Evolutionary conservation across 2,329 filamentous ascomycete species (phyloP).

Genomic region (Trichoderma endophyticum): DNA sequence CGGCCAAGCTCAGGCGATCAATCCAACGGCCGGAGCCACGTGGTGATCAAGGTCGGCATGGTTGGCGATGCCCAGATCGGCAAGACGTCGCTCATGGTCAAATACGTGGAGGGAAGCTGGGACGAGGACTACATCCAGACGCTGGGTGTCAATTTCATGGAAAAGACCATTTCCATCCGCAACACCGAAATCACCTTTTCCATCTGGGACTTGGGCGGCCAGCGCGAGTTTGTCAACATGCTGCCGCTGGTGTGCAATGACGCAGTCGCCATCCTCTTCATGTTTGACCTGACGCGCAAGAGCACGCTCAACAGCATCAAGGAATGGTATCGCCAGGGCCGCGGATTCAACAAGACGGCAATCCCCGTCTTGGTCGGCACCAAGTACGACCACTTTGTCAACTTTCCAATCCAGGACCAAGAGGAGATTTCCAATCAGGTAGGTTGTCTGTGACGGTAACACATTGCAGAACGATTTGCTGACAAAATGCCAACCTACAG

Average conservation of each 20-base stretch:
- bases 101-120: conserved; percentile 99
- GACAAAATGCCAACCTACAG: conserved; percentile 43
- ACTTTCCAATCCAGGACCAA: conserved; percentile 94
- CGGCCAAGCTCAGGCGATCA: conserved; percentile 39
- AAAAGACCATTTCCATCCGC: conserved; percentile 98
- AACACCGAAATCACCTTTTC: conserved; percentile 99
- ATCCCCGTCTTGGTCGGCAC: conserved; percentile 96
- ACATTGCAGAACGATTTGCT: background rate
- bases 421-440: conserved; percentile 98
- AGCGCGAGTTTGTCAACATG: conserved; percentile 99
- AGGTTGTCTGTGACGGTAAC: conserved; percentile 22
- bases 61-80: conserved; percentile 98
- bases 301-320: conserved; percentile 99
- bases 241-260: conserved; percentile 98
- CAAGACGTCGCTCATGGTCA: conserved; percentile 99
- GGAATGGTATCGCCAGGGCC: conserved; percentile 97
- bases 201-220: conserved; percentile 97
- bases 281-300: conserved; percentile 98
- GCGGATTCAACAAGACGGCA: conserved; percentile 99
- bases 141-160: conserved; percentile 98
- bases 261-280: conserved; percentile 96
- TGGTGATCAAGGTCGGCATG: conserved; percentile 99
- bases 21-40: conserved; percentile 60
- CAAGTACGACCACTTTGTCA: conserved; percentile 99
- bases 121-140: conserved; percentile 99